These are phyloP conservation scores for Malus hybrid DNA, from an alignment of 331 rosid species.

Conservation along the genomic window DNA sequence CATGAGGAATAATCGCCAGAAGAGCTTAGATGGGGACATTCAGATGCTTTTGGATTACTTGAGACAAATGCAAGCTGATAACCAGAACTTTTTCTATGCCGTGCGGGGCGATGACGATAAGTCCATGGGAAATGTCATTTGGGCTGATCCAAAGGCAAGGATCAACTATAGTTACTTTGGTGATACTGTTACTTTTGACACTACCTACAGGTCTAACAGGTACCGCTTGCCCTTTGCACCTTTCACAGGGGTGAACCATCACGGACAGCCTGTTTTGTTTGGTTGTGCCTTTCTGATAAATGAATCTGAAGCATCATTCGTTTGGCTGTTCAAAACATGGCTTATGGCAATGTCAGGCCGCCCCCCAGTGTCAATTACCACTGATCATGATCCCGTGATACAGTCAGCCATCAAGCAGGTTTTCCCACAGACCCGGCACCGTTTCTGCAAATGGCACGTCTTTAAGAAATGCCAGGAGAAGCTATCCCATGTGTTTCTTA, in stretches of 20 bases:
- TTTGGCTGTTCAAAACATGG: conserved; percentile 95
- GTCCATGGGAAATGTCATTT: conserved; percentile 62
- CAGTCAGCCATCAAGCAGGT: conserved; percentile 72
- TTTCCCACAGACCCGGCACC: conserved; percentile 85
- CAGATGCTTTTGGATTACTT: conserved; percentile 82
- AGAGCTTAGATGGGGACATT: conserved; percentile 84
- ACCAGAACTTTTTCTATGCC: conserved; percentile 77
- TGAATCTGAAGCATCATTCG: conserved; percentile 86
- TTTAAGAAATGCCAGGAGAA: conserved; percentile 97
- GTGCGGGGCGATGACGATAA: conserved; percentile 87
- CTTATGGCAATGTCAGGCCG: conserved; percentile 87
- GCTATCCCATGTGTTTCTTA: conserved; percentile 77
- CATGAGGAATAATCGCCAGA: conserved; percentile 95
- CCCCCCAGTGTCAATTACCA: conserved; percentile 79
- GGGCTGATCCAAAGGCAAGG: conserved; percentile 94
- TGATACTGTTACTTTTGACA: conserved; percentile 94
- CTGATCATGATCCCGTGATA: conserved; percentile 83
- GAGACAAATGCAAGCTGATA: conserved; percentile 79
- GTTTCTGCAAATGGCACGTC: conserved; percentile 99
- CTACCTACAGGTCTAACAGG: conserved; percentile 95
- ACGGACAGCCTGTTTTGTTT: conserved; percentile 92
- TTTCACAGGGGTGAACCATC: conserved; percentile 93
- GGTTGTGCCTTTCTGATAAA: conserved; percentile 93
- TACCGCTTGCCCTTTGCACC: conserved; percentile 97
- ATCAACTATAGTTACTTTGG: conserved; percentile 81